Evolutionary conservation across 441 rosid genomes (phyloP).

Genomic region (Iberis amara): DNA sequence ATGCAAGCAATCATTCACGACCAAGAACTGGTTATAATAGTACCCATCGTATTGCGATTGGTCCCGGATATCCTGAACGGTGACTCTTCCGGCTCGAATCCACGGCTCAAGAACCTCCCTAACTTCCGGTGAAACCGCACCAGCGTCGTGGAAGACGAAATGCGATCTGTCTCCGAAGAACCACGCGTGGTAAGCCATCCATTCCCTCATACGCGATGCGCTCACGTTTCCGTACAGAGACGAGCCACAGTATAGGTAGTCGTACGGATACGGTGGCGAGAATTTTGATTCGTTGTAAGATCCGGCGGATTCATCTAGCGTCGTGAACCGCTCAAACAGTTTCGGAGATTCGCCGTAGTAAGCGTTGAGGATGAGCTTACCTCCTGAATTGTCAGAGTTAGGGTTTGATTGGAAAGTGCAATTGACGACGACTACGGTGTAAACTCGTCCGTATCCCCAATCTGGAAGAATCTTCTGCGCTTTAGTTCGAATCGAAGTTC

Average conservation of each 20-base stretch:
- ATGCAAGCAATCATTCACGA: conserved; percentile 79
- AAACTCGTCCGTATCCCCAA: conserved; percentile 85
- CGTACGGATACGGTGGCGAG: conserved; percentile 53
- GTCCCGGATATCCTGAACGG: conserved; percentile 59
- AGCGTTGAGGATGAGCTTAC: conserved; percentile 61
- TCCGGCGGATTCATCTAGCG: conserved; percentile 55
- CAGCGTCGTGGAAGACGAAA: conserved; percentile 81
- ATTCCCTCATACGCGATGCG: conserved; percentile 61
- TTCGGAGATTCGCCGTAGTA: conserved; percentile 46
- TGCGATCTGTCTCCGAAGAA: conserved; percentile 70
- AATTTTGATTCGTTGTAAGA: conserved; percentile 41
- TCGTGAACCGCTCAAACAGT: conserved; percentile 48
- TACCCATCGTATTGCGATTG: conserved; percentile 68
- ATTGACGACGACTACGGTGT: conserved; percentile 74
- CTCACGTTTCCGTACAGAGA: conserved; percentile 67
- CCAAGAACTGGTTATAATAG: conserved; percentile 72
- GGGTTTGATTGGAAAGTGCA: conserved; percentile 59
- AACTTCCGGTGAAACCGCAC: conserved; percentile 57
- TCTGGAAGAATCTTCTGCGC: conserved; percentile 70
- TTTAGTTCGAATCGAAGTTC: conserved; percentile 49
- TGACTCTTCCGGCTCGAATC: conserved; percentile 59
- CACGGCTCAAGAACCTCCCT: conserved; percentile 60
- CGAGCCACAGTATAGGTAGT: conserved; percentile 73
- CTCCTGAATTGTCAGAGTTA: conserved; percentile 55
- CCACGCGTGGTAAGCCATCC: conserved; percentile 89